Percentiles rank a stretch among this genome's conserved stretches.
These are phyloP conservation scores for Epicoccum sorghinum DNA, from an alignment of 2,329 filamentous ascomycete genomes.

Conservation along the genomic window DNA sequence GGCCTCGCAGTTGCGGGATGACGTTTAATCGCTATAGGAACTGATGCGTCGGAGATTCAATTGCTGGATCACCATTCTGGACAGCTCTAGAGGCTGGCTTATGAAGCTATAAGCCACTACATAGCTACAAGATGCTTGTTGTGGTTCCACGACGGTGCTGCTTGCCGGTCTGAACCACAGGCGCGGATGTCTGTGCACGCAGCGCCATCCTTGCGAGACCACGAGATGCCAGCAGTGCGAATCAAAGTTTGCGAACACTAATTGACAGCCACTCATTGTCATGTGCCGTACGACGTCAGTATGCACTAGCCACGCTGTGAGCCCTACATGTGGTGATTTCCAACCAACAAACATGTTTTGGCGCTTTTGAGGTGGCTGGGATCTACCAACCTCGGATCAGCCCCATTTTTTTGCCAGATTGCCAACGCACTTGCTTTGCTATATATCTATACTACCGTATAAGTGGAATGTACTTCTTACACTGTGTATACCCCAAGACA, in stretches of 20 bases:
- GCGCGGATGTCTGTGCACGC: neutral
- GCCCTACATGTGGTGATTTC: constrained; percentile 5
- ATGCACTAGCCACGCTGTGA: constrained; percentile 27
- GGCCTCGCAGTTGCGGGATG: too few relatives aligned
- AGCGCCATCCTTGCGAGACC: neutral
- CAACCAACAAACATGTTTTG: constrained; percentile 35
- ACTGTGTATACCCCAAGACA: neutral
- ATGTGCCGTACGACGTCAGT: constrained; percentile 11
- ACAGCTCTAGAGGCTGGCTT: neutral
- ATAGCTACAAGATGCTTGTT: neutral
- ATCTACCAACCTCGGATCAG: constrained; percentile 26
- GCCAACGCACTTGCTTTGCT: constrained; percentile 5
- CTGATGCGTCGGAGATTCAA: too few relatives aligned
- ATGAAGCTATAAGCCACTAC: neutral
- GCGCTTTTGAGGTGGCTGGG: constrained; percentile 27
- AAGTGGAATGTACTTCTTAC: neutral
- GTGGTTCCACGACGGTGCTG: neutral
- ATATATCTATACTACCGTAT: neutral
- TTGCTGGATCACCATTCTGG: too few relatives aligned
- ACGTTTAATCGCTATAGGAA: too few relatives aligned
- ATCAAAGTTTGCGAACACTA: neutral
- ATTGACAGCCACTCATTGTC: neutral
- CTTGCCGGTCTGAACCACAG: too few relatives aligned
- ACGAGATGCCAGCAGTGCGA: neutral
- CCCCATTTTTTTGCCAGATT: constrained; percentile 24